phyloP scores from a whole-genome alignment of 441 rosid genomes.

The Eruca vesicaria region DNA sequence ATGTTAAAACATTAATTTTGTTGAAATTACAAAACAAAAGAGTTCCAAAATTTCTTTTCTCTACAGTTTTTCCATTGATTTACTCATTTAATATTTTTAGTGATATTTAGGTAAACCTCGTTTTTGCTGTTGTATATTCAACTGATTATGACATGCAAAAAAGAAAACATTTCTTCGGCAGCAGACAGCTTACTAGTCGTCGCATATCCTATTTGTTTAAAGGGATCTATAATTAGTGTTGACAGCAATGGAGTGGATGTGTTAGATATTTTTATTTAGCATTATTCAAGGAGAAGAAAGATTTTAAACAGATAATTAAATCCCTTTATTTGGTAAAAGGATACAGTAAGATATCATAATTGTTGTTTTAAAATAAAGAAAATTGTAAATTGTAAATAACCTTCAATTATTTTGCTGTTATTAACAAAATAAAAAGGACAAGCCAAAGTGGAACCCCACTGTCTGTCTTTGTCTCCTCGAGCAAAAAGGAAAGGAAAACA shows the following conservation, averaged over 20 bases:
- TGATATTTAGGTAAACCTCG: not conserved
- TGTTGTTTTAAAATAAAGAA: too few species aligned
- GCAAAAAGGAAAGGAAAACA: not conserved
- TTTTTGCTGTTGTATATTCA: not conserved
- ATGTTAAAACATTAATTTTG: not conserved
- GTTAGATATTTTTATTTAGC: not conserved
- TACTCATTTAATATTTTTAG: too few species aligned
- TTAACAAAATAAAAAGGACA: not conserved
- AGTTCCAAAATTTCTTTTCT: not conserved
- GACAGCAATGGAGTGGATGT: not conserved
- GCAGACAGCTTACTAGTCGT: not conserved
- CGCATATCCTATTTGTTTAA: not conserved
- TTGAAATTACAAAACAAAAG: not conserved
- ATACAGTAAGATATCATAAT: constrained; percentile 1
- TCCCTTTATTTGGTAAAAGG: constrained; percentile 10
- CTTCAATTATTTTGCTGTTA: not conserved
- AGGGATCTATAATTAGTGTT: not conserved
- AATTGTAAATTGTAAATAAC: too few species aligned
- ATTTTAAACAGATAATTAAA: not conserved
- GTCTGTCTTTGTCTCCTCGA: not conserved
- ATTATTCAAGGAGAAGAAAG: not conserved
- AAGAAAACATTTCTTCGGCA: not conserved
- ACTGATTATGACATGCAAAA: not conserved
- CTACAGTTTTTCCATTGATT: not conserved
- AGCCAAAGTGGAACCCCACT: constrained; percentile 29